A percentile compares a stretch with the other conserved stretches of the same genome.
Conservation (phyloP, 2,329 filamentous ascomycete genomes). For the Microdochium nivale region DNA sequence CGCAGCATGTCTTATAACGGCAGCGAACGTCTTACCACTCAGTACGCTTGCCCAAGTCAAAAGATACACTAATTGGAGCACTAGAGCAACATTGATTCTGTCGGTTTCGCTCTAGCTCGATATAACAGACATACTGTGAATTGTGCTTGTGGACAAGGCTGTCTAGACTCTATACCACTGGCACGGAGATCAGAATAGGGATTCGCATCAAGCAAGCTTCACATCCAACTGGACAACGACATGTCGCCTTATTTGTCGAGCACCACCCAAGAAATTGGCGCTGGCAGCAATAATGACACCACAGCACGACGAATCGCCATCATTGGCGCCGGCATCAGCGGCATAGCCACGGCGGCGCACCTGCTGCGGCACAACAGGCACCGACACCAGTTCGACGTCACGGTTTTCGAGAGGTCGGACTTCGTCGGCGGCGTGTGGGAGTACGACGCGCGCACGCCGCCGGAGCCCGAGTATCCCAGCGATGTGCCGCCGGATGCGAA, state of each 20-base stretch:
- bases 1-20: no score
- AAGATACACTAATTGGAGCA: no score
- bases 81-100: no score
- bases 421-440: conserved; percentile 59
- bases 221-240: no score
- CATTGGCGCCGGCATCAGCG: conserved; percentile 56
- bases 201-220: no score
- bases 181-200: no score
- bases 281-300: background rate
- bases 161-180: no score
- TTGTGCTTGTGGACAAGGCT: no score
- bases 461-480: conserved; percentile 19
- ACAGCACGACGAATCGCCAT: conserved; percentile 34
- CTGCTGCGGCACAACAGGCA: conserved; percentile 25
- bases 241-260: background rate
- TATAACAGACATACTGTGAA: no score
- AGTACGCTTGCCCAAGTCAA: no score
- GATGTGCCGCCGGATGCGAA: conserved; percentile 12
- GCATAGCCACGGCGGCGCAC: conserved; percentile 55
- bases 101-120: no score
- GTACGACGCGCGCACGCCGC: conserved; percentile 43
- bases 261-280: background rate
- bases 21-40: no score
- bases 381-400: conserved; percentile 47
- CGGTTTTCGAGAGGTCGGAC: conserved; percentile 54